phyloP scores from a whole-genome alignment of 2,329 filamentous ascomycete genomes.

The Ophiostoma triangulosporum region DNA sequence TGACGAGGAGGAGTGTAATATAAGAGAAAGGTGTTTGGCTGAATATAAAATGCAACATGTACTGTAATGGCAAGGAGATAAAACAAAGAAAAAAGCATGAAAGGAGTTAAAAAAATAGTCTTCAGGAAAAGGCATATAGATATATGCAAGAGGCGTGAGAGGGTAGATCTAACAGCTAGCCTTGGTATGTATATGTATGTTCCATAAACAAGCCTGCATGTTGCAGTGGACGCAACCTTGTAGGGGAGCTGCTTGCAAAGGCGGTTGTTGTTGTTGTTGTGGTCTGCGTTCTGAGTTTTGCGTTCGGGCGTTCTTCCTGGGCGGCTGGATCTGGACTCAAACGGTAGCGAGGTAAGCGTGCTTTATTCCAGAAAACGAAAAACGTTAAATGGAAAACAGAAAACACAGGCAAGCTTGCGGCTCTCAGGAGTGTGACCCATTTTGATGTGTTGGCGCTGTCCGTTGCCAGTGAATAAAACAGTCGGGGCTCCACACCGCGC shows the following conservation, averaged over 20 bases:
- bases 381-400: constrained; percentile 19
- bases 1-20: constrained; percentile 6
- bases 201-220: background rate
- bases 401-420: constrained; percentile 36
- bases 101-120: background rate
- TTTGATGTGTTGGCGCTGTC: constrained; percentile 81
- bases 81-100: no score
- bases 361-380: constrained; percentile 41
- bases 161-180: constrained; percentile 15
- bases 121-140: background rate
- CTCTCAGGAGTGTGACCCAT: constrained; percentile 55
- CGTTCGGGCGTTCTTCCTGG: background rate
- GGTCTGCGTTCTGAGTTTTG: background rate
- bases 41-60: background rate
- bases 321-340: background rate
- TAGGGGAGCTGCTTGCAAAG: constrained; percentile 25
- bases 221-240: constrained; percentile 19
- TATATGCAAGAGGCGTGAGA: constrained; percentile 5
- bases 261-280: background rate
- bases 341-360: constrained; percentile 45
- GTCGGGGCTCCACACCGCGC: constrained; percentile 48
- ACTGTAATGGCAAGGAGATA: no score
- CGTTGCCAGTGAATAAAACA: constrained; percentile 64
- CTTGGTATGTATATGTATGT: background rate
- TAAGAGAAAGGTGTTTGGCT: background rate